Percentiles rank a stretch among this genome's conserved stretches.
phyloP scores from a whole-genome alignment of 495 filamentous ascomycete species.

The Tuber aestivum region DNA sequence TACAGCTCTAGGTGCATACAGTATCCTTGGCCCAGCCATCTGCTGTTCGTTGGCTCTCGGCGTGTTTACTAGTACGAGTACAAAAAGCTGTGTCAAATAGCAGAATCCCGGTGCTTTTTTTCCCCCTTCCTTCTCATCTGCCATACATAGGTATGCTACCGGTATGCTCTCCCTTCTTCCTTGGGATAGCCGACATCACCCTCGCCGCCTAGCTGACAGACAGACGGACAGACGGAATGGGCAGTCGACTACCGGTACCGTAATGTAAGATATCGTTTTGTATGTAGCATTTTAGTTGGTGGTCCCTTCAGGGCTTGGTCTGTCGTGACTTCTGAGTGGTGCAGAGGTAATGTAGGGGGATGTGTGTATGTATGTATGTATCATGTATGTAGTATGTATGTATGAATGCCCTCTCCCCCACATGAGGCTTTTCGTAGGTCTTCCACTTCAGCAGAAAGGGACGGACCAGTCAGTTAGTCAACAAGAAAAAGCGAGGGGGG shows the following conservation, averaged over 20 bases:
- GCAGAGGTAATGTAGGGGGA: constrained; percentile 12
- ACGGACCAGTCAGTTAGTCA: background rate
- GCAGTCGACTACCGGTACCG: too few species aligned
- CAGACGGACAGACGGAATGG: background rate
- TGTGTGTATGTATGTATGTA: constrained; percentile 28
- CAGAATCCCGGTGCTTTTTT: constrained; percentile 26
- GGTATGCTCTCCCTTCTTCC: constrained; percentile 33
- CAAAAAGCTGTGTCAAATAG: constrained; percentile 28
- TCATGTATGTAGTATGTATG: constrained; percentile 27
- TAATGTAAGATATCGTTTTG: constrained; percentile 20
- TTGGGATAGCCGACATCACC: constrained; percentile 34
- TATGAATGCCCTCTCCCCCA: constrained; percentile 3
- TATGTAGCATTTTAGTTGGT: constrained; percentile 20
- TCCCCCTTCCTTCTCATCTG: constrained; percentile 23
- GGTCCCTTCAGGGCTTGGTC: constrained; percentile 26
- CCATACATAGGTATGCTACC: constrained; percentile 26
- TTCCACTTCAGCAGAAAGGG: background rate
- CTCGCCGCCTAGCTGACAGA: background rate
- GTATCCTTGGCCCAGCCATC: constrained; percentile 29
- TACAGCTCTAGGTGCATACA: constrained; percentile 26
- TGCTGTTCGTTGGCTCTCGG: constrained; percentile 22
- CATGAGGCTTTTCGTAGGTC: background rate
- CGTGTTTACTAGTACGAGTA: constrained; percentile 27
- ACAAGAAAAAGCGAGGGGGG: background rate
- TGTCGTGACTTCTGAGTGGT: constrained; percentile 14